Evolutionary conservation across 345 rosid species (phyloP).

Genomic region (Turnera subulata): DNA sequence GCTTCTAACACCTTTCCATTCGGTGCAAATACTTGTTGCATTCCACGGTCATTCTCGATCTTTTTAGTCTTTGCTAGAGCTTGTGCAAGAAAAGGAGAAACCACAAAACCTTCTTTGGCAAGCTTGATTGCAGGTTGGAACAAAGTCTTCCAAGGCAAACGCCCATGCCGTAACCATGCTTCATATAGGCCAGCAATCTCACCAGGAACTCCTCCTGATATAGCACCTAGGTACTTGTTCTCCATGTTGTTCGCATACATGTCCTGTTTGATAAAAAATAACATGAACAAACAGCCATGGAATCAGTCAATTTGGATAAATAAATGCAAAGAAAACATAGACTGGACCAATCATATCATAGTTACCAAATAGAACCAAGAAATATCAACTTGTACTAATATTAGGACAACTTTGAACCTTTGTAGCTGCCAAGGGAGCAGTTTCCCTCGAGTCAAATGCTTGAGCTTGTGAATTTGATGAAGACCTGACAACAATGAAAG

Average conservation of each 20-base stretch:
- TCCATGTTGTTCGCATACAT: conserved; percentile 57
- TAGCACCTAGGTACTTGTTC: conserved; percentile 57
- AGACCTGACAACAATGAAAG: conserved; percentile 77
- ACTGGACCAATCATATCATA: not conserved
- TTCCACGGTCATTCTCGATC: conserved; percentile 58
- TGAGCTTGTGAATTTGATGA: conserved; percentile 39
- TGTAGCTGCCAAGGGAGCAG: conserved; percentile 82
- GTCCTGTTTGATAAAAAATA: conserved; percentile 40
- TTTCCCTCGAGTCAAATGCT: conserved; percentile 92
- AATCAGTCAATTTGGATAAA: not conserved
- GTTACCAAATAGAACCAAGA: not conserved
- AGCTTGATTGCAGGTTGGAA: conserved; percentile 69
- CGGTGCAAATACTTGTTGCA: conserved; percentile 60
- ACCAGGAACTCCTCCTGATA: conserved; percentile 89
- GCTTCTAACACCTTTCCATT: conserved; percentile 54
- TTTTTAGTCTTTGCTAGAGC: conserved; percentile 22
- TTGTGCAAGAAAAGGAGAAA: conserved; percentile 63
- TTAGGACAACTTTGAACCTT: conserved; percentile 41
- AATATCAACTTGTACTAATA: not conserved
- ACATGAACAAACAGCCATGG: not conserved
- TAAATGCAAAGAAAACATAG: not conserved
- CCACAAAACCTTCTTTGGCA: conserved; percentile 60
- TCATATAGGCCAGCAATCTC: conserved; percentile 88
- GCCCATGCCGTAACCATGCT: conserved; percentile 76
- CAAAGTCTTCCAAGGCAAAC: conserved; percentile 64